Percentiles rank a stretch among this genome's conserved stretches.
These are phyloP conservation scores for Lactarius evosmus DNA, from an alignment of 768 basidiomycete genomes.

Conservation along the genomic window DNA sequence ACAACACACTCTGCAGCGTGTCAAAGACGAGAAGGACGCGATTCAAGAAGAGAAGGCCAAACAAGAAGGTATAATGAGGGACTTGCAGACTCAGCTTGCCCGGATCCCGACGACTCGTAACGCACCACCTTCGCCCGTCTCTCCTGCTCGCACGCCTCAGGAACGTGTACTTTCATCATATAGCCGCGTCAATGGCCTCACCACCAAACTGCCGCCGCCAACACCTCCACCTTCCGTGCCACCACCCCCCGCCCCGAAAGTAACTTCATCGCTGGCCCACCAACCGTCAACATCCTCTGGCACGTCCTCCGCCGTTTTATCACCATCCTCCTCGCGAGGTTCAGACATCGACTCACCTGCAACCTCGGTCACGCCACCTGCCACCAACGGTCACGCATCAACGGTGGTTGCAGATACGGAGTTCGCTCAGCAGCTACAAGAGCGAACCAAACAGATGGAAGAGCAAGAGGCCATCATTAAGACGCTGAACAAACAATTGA, in stretches of 20 bases:
- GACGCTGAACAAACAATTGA: constrained; percentile 88
- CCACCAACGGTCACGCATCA: constrained; percentile 35
- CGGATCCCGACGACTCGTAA: constrained; percentile 45
- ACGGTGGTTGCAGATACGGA: constrained; percentile 51
- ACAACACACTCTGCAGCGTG: constrained; percentile 72
- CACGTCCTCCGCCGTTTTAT: constrained; percentile 52
- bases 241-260: constrained; percentile 72
- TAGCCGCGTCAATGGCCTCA: constrained; percentile 56
- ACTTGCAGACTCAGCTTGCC: constrained; percentile 70
- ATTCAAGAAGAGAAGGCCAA: constrained; percentile 69
- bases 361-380: constrained; percentile 38
- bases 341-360: constrained; percentile 65
- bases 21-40: constrained; percentile 78
- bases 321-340: constrained; percentile 63
- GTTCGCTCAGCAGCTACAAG: constrained; percentile 55
- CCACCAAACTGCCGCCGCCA: constrained; percentile 80
- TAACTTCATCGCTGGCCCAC: constrained; percentile 48
- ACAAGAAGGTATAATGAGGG: constrained; percentile 67
- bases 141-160: constrained; percentile 49
- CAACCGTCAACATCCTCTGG: constrained; percentile 48
- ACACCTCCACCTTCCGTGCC: constrained; percentile 87
- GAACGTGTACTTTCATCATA: constrained; percentile 47
- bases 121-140: constrained; percentile 42
- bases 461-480: constrained; percentile 92
- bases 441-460: constrained; percentile 69